Base-by-base conservation (phyloP, 2,329 filamentous ascomycete species). In the Aureobasidium lini region DNA sequence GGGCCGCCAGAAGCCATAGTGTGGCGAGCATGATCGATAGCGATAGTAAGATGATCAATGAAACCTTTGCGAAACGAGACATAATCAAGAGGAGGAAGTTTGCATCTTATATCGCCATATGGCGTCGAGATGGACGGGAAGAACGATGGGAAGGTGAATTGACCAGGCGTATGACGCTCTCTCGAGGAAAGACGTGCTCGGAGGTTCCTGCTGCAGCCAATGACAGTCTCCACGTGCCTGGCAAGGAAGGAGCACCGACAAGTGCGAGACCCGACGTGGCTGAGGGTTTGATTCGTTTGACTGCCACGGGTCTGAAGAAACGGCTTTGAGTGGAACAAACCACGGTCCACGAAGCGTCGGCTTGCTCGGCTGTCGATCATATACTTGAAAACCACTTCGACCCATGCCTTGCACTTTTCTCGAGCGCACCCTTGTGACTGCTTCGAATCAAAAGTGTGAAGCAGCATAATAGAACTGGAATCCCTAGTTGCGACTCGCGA, bases 141-240 rank as follows among this genome's bases (percentile, higher is more conserved):
- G 29, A 44, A 10, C 15, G 32, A 18, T 44, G 11, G 15, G 40
- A 46, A 29, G 34, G 18, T 29, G 28, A 4, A 31, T 46, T 36
- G 39, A 32, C 15, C 18, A 56, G 8, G 16, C 16, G 42, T 46
- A 46, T 56, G 52, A 56, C 52, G 52, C 29, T 28, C 3, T 29
- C 10, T 28, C 7, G 29, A 36, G 15, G 16, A 31, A 57, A 47
- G 42, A 47, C 44, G 44, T 32, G 44, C 44, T 48, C 23, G 28
- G 28, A 46, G 18, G 23, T 46, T 46, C 6, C 6, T 50, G n/a
- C 8, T 37, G 32, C 47, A 50, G 32, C 54, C 54, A 58, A 58
- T 58, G 44, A 43, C 34, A 58, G 34, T 32, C 44, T 39, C 34
- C 54, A 58, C 54, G 54, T 58, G 54, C 44, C 36, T 58, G 54